Conservation (phyloP, 305 asterid species). For the Fraxinus paxiana region DNA sequence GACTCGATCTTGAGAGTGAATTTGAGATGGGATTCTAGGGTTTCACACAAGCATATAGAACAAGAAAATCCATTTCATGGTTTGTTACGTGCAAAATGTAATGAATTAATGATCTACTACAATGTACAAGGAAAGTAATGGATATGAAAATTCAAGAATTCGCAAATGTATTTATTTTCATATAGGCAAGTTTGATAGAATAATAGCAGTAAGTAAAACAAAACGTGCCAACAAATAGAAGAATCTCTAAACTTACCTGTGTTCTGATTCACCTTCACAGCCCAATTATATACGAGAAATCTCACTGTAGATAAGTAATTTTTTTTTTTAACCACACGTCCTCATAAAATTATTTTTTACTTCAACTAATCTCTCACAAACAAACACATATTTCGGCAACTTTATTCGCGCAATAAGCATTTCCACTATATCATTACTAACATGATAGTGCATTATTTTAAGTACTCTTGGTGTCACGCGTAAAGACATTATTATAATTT, state of each 20-base stretch:
- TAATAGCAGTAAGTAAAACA: constrained; percentile 21
- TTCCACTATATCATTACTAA: not conserved
- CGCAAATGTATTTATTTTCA: constrained; percentile 9
- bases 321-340: not conserved
- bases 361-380: not conserved
- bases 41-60: constrained; percentile 27
- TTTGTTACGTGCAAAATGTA: constrained; percentile 18
- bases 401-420: not conserved
- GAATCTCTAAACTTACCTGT: constrained; percentile 37
- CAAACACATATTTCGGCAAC: not conserved
- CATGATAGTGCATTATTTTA: not conserved
- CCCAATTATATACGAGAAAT: not conserved
- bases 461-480: not conserved
- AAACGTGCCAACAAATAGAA: constrained; percentile 58
- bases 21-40: constrained; percentile 32
- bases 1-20: constrained; percentile 25
- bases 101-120: constrained; percentile 34
- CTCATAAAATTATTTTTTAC: not conserved
- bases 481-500: not conserved
- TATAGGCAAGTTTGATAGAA: constrained; percentile 21
- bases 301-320: not conserved
- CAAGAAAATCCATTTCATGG: constrained; percentile 19
- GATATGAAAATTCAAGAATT: constrained; percentile 44
- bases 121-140: constrained; percentile 29
- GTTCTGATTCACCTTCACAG: not conserved